Base-by-base conservation (phyloP, 176 grass and related monocot genomes). In the Canna indica region DNA sequence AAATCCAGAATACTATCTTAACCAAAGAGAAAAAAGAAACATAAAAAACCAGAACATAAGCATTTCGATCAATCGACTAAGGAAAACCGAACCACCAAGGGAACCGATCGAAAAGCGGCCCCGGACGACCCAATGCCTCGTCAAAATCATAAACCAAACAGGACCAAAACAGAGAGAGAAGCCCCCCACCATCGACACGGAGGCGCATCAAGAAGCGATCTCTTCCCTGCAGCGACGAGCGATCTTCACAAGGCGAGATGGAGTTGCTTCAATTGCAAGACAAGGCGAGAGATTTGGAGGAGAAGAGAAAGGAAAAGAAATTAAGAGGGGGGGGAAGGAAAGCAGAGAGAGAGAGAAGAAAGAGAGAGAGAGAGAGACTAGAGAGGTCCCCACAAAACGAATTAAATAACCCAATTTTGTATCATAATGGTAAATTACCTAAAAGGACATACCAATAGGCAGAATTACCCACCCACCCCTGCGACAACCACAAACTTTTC, bases 281-380 rank as follows among this genome's bases (percentile, higher is more conserved):
- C 20, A 36, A 66, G 63, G 63, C 20, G 63, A 39, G 2, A n/a
- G 34, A 66, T 66, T 66, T 14, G 63, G 63, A 66, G 63, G 8
- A 38, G 33, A 65, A 28, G 33, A 65, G 6, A 9, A 36, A 28
- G 17, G 25, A 22, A 20, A 56, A 56, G 18, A 18, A 24, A 61
- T 17, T 25, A 61, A 63, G 26, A 33, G 14, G 14, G 6, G 4
- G 14, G 28, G 3, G 59, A 26, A 22, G 29, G 59, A 32, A 62
- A 33, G 28, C 58, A 62, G 12, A 32, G 59, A 3, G 24, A 26
- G 24, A n/a, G 54, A 26, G 54, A 7, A 26, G 54, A 14, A 46
- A 46, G 12, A 46, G 44, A 46, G 15, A 46, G 15, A 46, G 44
- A 44, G 41, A 25, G 50, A 6, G 50, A n/a, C 5, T 15, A 4